Conservation (phyloP, 352 stramenopile species). For the Phytophthora fragariaefolia region DNA sequence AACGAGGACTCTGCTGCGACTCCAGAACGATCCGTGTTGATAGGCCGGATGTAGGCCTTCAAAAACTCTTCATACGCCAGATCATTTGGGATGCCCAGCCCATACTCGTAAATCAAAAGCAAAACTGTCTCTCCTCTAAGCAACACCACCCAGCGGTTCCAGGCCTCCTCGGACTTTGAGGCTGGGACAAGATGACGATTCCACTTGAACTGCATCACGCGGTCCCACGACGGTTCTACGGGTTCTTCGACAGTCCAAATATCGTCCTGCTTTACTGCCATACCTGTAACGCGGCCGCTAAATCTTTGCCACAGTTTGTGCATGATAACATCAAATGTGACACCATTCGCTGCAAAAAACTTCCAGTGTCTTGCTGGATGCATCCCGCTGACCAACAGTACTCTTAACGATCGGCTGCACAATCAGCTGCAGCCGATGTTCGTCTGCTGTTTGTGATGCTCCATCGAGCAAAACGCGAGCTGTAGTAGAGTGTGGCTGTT, state of each 20-base stretch:
- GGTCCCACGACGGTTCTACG: neutral
- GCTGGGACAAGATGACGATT: neutral
- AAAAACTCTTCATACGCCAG: neutral
- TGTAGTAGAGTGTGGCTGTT: too few species aligned
- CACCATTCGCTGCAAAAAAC: too few species aligned
- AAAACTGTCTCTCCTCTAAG: neutral
- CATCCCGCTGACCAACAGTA: too few species aligned
- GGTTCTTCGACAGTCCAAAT: neutral
- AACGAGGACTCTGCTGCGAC: neutral
- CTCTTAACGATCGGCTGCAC: too few species aligned
- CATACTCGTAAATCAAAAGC: constrained; percentile 4
- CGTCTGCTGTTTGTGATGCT: too few species aligned
- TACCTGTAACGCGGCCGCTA: constrained; percentile 1
- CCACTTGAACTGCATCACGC: constrained; percentile 17
- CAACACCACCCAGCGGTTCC: neutral
- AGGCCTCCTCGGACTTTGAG: constrained; percentile 7
- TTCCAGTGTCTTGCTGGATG: too few species aligned
- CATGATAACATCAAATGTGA: too few species aligned
- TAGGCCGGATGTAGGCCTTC: neutral
- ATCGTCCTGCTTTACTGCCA: constrained; percentile 5
- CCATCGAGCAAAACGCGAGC: too few species aligned
- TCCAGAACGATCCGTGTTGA: neutral
- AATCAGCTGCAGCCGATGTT: too few species aligned
- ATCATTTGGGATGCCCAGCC: neutral
- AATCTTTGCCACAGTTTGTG: constrained; percentile 6